phyloP scores from a whole-genome alignment of 129 eudicot genomes.

The Chrysanthemum makinoi region DNA sequence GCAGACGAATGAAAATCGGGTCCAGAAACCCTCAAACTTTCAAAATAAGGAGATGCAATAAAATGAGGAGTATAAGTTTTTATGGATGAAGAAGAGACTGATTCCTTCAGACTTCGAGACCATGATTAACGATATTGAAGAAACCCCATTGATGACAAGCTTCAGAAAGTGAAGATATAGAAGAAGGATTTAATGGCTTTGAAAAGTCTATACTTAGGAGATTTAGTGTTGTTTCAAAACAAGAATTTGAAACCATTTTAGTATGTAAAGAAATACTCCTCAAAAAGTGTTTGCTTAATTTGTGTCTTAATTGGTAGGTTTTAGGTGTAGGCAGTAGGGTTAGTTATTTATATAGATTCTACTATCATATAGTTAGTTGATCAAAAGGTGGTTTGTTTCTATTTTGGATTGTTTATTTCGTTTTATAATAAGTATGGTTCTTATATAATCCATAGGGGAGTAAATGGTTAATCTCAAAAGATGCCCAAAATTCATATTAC shows the following conservation, averaged over 20 bases:
- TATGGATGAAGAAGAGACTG: constrained; percentile 51
- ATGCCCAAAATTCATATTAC: no score
- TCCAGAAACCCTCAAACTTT: constrained; percentile 67
- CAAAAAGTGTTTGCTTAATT: constrained; percentile 19
- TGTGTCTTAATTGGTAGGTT: constrained; percentile 20
- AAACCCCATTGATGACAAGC: constrained; percentile 87
- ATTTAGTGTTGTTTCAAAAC: constrained; percentile 36
- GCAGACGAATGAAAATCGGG: constrained; percentile 62
- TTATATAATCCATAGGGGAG: no score
- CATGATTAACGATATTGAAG: constrained; percentile 71
- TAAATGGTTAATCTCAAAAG: no score
- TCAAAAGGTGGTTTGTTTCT: background rate
- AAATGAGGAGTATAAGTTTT: constrained; percentile 73
- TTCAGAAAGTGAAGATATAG: constrained; percentile 49
- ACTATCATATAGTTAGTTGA: constrained; percentile 18
- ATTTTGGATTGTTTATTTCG: no score
- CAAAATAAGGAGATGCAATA: constrained; percentile 82
- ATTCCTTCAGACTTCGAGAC: no score
- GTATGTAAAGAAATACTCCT: constrained; percentile 2
- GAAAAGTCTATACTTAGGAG: constrained; percentile 74
- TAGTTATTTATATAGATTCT: constrained; percentile 12
- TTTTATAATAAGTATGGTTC: no score
- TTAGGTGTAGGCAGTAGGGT: constrained; percentile 16
- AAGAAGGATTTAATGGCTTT: constrained; percentile 46
- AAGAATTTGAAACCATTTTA: constrained; percentile 47